Evolutionary conservation across 2,329 filamentous ascomycete genomes (phyloP).

Genomic region (Ophiocordyceps camponoti-rufipedis): DNA sequence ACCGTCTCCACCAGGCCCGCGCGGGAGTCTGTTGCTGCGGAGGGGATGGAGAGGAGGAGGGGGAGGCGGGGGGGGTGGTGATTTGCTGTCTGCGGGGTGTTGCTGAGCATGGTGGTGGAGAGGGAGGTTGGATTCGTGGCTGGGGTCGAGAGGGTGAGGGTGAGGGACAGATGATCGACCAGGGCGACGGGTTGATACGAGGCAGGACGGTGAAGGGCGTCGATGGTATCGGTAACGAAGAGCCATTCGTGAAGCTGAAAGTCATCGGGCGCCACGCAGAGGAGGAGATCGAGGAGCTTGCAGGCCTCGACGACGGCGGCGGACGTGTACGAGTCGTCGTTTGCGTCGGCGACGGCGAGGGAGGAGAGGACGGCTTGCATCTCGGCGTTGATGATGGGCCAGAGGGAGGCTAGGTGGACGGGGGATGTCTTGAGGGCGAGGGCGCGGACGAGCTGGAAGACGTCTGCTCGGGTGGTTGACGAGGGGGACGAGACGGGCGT

Average conservation of each 20-base stretch:
- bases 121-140: too few relatives aligned
- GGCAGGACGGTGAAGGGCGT: slow-evolving; percentile 72
- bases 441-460: slow-evolving; percentile 75
- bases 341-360: slow-evolving; percentile 48
- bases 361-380: slow-evolving; percentile 65
- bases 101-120: too few relatives aligned
- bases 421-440: slow-evolving; percentile 63
- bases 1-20: slow-evolving; percentile 54
- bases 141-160: too few relatives aligned
- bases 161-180: slow-evolving; percentile 56
- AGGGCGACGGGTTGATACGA: slow-evolving; percentile 54
- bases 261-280: slow-evolving; percentile 77
- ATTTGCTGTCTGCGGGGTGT: too few relatives aligned
- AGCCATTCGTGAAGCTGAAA: slow-evolving; percentile 98
- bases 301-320: slow-evolving; percentile 72
- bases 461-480: slow-evolving; percentile 70
- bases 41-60: neutral
- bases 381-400: slow-evolving; percentile 80
- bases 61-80: neutral
- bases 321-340: slow-evolving; percentile 48
- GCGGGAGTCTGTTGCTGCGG: slow-evolving; percentile 36
- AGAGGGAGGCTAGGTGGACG: slow-evolving; percentile 65
- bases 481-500: slow-evolving; percentile 83
- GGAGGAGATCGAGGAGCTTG: slow-evolving; percentile 79
- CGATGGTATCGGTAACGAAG: slow-evolving; percentile 91